Evolutionary conservation across 108 stramenopile species (phyloP).

Genomic region (Conticribra guillardii): DNA sequence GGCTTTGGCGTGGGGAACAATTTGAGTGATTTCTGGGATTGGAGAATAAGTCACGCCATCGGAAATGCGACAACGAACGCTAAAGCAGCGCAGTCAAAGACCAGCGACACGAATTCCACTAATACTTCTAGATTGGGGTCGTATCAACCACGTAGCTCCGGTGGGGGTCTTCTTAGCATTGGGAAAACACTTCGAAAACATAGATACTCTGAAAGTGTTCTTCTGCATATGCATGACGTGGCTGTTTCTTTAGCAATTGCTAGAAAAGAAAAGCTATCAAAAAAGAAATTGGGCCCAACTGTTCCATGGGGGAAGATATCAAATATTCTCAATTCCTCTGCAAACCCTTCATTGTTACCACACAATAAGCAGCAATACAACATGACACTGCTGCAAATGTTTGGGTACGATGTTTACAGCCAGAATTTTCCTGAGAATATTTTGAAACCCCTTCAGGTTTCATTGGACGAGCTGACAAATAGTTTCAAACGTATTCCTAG

Average conservation of each 20-base stretch:
- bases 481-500: background rate
- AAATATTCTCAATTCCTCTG: background rate
- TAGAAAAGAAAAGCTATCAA: slow-evolving; percentile 9
- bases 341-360: background rate
- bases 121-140: slow-evolving; percentile 53
- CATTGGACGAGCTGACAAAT: slow-evolving; percentile 1
- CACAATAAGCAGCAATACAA: slow-evolving; percentile 7
- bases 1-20: background rate
- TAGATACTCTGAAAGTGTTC: slow-evolving; percentile 54
- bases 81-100: background rate
- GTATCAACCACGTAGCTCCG: slow-evolving; percentile 54
- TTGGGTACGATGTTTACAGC: slow-evolving; percentile 70
- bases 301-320: background rate
- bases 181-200: slow-evolving; percentile 60
- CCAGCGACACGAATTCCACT: slow-evolving; percentile 4
- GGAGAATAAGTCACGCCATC: slow-evolving; percentile 45
- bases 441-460: background rate
- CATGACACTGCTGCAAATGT: slow-evolving; percentile 47
- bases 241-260: slow-evolving; percentile 35
- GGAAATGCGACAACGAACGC: slow-evolving; percentile 3
- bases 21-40: slow-evolving; percentile 43
- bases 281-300: background rate
- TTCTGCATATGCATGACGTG: slow-evolving; percentile 57
- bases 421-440: slow-evolving; percentile 73
- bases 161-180: slow-evolving; percentile 40